Conservation (phyloP, 1,139 yeast species). For the Schwanniomyces etchellsii region DNA sequence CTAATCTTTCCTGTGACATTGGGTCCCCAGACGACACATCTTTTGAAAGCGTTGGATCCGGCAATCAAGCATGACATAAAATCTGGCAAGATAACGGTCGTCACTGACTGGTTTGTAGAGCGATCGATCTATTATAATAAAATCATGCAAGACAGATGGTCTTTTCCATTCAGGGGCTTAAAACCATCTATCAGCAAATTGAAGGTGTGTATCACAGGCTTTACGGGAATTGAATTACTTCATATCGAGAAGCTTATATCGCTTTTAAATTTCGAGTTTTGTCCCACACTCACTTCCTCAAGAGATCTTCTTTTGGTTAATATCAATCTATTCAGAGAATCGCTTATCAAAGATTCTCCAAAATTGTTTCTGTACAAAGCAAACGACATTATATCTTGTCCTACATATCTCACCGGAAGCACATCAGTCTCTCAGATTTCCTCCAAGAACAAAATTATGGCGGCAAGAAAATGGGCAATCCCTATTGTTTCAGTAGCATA, state of each 20-base stretch:
- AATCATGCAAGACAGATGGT: conserved; percentile 65
- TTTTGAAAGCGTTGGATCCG: conserved; percentile 22
- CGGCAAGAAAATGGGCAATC: conserved; percentile 51
- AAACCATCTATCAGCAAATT: conserved; percentile 28
- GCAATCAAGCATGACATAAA: conserved; percentile 15
- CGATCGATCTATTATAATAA: conserved; percentile 61
- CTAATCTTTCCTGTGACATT: conserved; percentile 36
- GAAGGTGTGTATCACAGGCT: conserved; percentile 69
- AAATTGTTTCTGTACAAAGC: conserved; percentile 30
- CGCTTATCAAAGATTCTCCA: conserved; percentile 34
- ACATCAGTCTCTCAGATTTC: conserved; percentile 34
- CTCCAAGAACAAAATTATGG: conserved; percentile 48
- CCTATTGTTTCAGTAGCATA: conserved; percentile 53
- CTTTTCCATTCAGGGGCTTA: conserved; percentile 48
- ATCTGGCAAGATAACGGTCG: conserved; percentile 20
- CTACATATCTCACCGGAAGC: conserved; percentile 23
- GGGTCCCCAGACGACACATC: conserved; percentile 20
- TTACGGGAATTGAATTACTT: conserved; percentile 72
- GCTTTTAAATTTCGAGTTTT: conserved; percentile 44
- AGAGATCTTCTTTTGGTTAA: conserved; percentile 64
- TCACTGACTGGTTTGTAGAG: conserved; percentile 87
- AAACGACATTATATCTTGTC: conserved; percentile 31
- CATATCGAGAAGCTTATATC: conserved; percentile 64
- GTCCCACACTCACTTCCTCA: conserved; percentile 46
- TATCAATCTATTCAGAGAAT: conserved; percentile 41